Evolutionary conservation across 371 early-diverging fungal species (phyloP).

Genomic region (Mortierella sp.): DNA sequence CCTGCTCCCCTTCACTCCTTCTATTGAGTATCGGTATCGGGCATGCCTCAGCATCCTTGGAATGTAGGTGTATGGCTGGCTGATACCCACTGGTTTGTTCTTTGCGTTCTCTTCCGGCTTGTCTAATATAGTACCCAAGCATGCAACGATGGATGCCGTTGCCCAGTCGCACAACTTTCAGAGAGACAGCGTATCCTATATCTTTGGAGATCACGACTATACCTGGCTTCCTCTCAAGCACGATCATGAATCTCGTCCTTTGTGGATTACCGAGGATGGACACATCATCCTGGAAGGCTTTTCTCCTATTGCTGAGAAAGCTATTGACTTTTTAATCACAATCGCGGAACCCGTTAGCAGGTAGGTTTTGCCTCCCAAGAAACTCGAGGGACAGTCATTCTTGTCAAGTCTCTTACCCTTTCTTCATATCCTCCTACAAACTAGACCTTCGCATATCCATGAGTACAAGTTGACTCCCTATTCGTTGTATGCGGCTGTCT

Average conservation of each 20-base stretch:
- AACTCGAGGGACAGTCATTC: no score
- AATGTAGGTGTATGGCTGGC: not conserved
- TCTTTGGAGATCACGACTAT: conserved; percentile 80
- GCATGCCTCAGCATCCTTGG: not conserved
- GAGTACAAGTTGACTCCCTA: conserved; percentile 99
- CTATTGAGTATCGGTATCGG: no score
- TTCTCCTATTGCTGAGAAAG: conserved; percentile 93
- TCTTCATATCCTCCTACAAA: not conserved
- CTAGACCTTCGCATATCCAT: conserved; percentile 96
- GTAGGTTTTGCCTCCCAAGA: no score
- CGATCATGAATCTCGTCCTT: conserved; percentile 88
- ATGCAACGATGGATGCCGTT: conserved; percentile 66
- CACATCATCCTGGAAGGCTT: conserved; percentile 98
- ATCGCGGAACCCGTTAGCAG: conserved; percentile 98
- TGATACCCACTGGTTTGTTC: not conserved
- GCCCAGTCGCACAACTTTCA: conserved; percentile 52
- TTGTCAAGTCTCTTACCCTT: no score
- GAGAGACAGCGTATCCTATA: conserved; percentile 66
- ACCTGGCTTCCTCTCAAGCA: conserved; percentile 85
- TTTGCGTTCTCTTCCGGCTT: not conserved
- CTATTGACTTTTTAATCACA: conserved; percentile 98
- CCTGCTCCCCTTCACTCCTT: not conserved
- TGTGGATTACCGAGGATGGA: conserved; percentile 96
- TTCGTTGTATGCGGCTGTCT: conserved; percentile 99
- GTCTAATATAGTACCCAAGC: conserved; percentile 59